Percentiles rank a stretch among this genome's conserved stretches.
Evolutionary conservation across 2,329 filamentous ascomycete genomes (phyloP).

Genomic region (Cladosporium sp.): DNA sequence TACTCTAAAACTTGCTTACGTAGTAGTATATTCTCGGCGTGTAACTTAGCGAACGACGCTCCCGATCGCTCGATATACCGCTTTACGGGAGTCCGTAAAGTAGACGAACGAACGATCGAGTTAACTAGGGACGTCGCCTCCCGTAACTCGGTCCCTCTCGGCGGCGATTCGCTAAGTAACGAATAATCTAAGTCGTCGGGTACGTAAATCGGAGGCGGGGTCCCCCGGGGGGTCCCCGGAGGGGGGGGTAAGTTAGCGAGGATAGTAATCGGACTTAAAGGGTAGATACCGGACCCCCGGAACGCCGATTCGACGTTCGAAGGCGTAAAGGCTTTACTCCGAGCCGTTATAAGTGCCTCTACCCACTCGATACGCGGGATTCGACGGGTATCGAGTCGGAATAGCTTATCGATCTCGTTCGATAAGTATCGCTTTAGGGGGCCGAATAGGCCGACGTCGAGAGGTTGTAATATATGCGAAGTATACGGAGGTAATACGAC

Average conservation of each 20-base stretch:
- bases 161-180: conserved; percentile 6
- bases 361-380: conserved; percentile 8
- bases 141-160: conserved; percentile 11
- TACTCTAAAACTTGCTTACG: background rate
- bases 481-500: conserved; percentile 1
- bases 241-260: background rate
- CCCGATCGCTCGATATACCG: background rate
- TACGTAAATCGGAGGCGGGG: background rate
- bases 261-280: conserved; percentile 11
- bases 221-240: background rate
- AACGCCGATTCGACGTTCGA: conserved; percentile 9
- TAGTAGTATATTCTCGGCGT: background rate
- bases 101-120: conserved; percentile 4
- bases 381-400: conserved; percentile 5
- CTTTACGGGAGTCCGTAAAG: background rate
- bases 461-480: conserved; percentile 1
- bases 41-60: background rate
- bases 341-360: conserved; percentile 11
- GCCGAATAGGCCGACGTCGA: conserved; percentile 3
- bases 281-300: conserved; percentile 4
- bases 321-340: conserved; percentile 5
- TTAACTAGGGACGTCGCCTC: conserved; percentile 10
- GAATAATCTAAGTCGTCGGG: background rate
- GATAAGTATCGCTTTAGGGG: conserved; percentile 1
- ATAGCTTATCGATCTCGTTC: background rate